Conservation (phyloP, 75 land plant genomes). For the Pinus taeda region DNA sequence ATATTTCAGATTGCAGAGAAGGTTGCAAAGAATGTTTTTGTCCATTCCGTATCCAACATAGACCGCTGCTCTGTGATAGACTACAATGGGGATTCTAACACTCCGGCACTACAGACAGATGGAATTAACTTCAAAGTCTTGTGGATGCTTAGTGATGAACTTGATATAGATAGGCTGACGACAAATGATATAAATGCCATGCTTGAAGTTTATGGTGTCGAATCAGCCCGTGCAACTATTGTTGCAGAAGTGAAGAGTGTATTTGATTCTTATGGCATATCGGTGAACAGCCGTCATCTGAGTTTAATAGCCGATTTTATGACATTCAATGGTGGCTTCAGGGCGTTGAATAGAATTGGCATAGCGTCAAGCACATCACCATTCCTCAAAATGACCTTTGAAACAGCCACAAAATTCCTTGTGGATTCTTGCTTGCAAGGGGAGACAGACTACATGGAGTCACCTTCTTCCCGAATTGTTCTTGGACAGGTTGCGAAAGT, state of each 20-base stretch:
- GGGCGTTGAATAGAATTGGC: slow-evolving; percentile 77
- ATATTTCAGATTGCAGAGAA: slow-evolving; percentile 73
- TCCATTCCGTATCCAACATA: slow-evolving; percentile 53
- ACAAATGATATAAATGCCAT: slow-evolving; percentile 73
- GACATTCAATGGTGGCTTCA: slow-evolving; percentile 79
- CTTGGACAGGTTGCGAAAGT: slow-evolving; percentile 79
- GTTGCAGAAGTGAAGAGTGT: slow-evolving; percentile 66
- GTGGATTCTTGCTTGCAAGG: slow-evolving; percentile 72
- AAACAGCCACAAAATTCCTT: slow-evolving; percentile 82
- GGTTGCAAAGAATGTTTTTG: slow-evolving; percentile 55
- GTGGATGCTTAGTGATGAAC: slow-evolving; percentile 56
- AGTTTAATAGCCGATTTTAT: slow-evolving; percentile 84
- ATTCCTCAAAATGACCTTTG: slow-evolving; percentile 84
- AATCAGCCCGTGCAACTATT: slow-evolving; percentile 86
- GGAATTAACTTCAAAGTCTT: slow-evolving; percentile 73
- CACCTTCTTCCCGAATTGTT: slow-evolving; percentile 82
- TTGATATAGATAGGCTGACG: slow-evolving; percentile 62
- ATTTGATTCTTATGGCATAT: slow-evolving; percentile 67
- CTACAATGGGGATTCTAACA: slow-evolving; percentile 21
- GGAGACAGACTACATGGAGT: slow-evolving; percentile 58
- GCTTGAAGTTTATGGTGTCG: slow-evolving; percentile 84
- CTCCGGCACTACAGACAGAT: slow-evolving; percentile 65
- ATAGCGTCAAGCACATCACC: slow-evolving; percentile 69
- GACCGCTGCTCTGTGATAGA: slow-evolving; percentile 53
- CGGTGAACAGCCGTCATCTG: slow-evolving; percentile 69